Evolutionary conservation across 208 protist species (phyloP), one percentile per base, ranked within the genome.

Genomic region (Leishmania major): DNA sequence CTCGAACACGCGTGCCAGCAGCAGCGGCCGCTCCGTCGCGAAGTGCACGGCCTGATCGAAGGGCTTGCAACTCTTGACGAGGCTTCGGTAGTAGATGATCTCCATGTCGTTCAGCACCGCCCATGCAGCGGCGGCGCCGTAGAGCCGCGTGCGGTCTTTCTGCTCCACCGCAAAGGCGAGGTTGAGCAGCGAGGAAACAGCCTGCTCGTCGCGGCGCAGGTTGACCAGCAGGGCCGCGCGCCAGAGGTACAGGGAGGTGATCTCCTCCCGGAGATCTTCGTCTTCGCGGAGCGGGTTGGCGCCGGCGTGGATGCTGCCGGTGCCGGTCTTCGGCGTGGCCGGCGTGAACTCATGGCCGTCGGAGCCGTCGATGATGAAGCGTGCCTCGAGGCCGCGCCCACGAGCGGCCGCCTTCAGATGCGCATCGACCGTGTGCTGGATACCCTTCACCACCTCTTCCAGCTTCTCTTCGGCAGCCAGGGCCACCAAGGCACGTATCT

Each of bases 21-120:
- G 85, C 82, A 95, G 62, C 67, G 90, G 88, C 17, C 92, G 82
- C 49, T 92, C 83, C 28, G 80, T 84, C 17, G 94, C 94, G 75
- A 93, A 90, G 37, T 78, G 51, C 55, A 79, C 49, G 28, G 92
- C 89, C 3, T 83, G 37, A n/a, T 80, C 75, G 64, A 94, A 95
- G 17, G 87, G 64, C 64, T 86, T 75, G 85, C 90, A 95, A 66
- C 88, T 90, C 80, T 95, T 86, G 25, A 92, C 53, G 4, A 96
- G 72, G 49, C 87, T 91, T 64, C 92, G 89, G 80, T 94, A 97
- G 77, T 94, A 95, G 49, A 95, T 87, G 43, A 96, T 80, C 81
- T 97, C 92, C 92, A 95, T 95, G 83, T 97, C 94, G 85, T 94
- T 94, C 47, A 97, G 86, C 47, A 57, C 79, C 47, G 92, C 94